Conservation (phyloP, 2,329 filamentous ascomycete species). For the Fusarium sp. region DNA sequence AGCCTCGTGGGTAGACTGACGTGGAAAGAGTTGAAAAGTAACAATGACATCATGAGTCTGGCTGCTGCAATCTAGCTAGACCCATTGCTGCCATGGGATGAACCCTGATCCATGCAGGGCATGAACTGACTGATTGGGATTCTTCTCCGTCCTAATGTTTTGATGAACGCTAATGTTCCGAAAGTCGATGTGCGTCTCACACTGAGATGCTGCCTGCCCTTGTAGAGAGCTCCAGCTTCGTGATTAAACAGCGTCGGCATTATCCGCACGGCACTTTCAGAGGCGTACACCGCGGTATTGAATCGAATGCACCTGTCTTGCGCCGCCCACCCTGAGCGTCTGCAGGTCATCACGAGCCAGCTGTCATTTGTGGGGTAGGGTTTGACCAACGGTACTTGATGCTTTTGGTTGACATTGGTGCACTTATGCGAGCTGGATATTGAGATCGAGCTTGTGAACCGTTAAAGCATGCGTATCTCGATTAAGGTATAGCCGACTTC, state of each 20-base stretch:
- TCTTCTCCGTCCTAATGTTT: slow-evolving; percentile 27
- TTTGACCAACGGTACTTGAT: slow-evolving; percentile 22
- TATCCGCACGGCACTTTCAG: slow-evolving; percentile 24
- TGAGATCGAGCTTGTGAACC: slow-evolving; percentile 5
- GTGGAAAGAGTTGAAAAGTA: slow-evolving; percentile 37
- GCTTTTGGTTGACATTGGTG: slow-evolving; percentile 17
- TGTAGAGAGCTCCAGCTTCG: slow-evolving; percentile 4
- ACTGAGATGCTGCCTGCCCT: neutral
- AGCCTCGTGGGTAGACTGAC: slow-evolving; percentile 46
- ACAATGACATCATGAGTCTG: slow-evolving; percentile 41
- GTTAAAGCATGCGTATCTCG: slow-evolving; percentile 5
- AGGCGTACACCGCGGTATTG: slow-evolving; percentile 1
- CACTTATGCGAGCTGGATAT: slow-evolving; percentile 12
- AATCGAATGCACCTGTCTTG: slow-evolving; percentile 22
- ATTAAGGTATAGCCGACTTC: slow-evolving; percentile 6
- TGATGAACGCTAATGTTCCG: slow-evolving; percentile 29
- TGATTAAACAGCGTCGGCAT: slow-evolving; percentile 17
- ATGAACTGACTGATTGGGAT: slow-evolving; percentile 23
- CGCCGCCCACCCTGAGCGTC: slow-evolving; percentile 17
- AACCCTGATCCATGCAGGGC: slow-evolving; percentile 17
- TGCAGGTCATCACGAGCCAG: slow-evolving; percentile 41
- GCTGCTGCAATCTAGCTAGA: slow-evolving; percentile 26
- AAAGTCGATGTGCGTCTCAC: slow-evolving; percentile 21
- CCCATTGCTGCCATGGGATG: slow-evolving; percentile 27
- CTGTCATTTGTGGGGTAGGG: slow-evolving; percentile 36